Percentiles rank a stretch among this genome's conserved stretches.
phyloP scores from a whole-genome alignment of 1,284 basidiomycete species.

The Ganoderma boninense region DNA sequence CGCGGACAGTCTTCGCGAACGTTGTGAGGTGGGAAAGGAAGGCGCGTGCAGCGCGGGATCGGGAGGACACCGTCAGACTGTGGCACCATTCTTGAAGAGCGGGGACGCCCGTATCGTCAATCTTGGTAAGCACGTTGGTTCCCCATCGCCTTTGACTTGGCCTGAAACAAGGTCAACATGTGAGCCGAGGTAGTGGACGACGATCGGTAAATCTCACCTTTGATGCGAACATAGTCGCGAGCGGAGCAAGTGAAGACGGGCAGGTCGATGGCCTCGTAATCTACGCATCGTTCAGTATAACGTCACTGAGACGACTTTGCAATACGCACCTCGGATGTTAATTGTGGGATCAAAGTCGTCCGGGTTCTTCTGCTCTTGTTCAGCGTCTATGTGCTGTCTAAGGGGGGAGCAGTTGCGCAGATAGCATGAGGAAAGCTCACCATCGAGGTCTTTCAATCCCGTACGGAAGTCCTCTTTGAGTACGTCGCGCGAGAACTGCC shows the following conservation, averaged over 20 bases:
- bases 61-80: constrained; percentile 58
- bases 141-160: constrained; percentile 67
- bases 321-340: constrained; percentile 54
- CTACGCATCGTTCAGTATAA: constrained; percentile 39
- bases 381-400: constrained; percentile 50
- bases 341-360: constrained; percentile 60
- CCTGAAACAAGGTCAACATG: constrained; percentile 37
- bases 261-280: constrained; percentile 65
- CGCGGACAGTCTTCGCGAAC: constrained; percentile 56
- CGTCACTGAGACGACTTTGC: not conserved
- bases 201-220: constrained; percentile 14
- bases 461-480: constrained; percentile 67
- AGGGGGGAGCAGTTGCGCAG: constrained; percentile 3
- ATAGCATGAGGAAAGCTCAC: constrained; percentile 39
- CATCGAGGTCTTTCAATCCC: constrained; percentile 66
- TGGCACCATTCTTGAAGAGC: constrained; percentile 68
- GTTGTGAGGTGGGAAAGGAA: constrained; percentile 57
- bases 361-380: constrained; percentile 64
- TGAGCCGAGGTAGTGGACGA: too few species aligned
- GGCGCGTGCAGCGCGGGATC: constrained; percentile 58
- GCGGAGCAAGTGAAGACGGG: constrained; percentile 70
- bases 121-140: constrained; percentile 62
- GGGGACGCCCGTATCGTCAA: constrained; percentile 64
- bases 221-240: constrained; percentile 58
- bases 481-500: constrained; percentile 61